Percentiles rank a stretch among this genome's conserved stretches.
These are phyloP conservation scores for Aphanomyces cochlioides DNA, from an alignment of 352 stramenopile genomes.

Conservation along the genomic window DNA sequence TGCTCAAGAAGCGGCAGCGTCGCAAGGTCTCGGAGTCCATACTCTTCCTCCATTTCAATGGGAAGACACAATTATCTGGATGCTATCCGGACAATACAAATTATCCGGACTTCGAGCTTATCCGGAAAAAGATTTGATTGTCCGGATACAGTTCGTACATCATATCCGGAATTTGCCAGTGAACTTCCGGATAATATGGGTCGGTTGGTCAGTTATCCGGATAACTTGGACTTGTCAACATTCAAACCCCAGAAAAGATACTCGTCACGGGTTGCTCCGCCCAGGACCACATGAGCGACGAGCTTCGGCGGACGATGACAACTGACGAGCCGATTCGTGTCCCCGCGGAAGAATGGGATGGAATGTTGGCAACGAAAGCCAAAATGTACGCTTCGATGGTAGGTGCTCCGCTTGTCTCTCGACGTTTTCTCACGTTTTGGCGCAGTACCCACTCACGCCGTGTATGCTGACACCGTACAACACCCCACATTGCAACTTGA, in stretches of 20 bases:
- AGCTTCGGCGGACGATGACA: constrained; percentile 15
- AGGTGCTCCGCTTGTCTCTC: background rate
- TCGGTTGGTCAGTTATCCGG: too few species aligned
- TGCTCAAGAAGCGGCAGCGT: constrained; percentile 74
- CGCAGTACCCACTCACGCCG: constrained; percentile 22
- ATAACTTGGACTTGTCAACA: too few species aligned
- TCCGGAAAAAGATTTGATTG: too few species aligned
- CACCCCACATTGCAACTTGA: constrained; percentile 25
- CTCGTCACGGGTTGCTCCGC: background rate
- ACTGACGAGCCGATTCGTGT: constrained; percentile 15
- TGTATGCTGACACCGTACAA: constrained; percentile 30
- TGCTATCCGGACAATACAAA: background rate
- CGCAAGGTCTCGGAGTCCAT: constrained; percentile 59
- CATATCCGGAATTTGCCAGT: too few species aligned
- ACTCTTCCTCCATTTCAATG: constrained; percentile 40
- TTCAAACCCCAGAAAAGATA: too few species aligned
- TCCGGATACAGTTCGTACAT: too few species aligned
- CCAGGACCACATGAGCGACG: background rate
- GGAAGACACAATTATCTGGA: too few species aligned
- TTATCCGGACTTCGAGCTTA: too few species aligned
- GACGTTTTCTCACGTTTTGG: background rate
- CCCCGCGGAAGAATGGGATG: constrained; percentile 25
- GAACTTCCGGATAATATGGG: background rate
- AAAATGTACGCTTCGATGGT: constrained; percentile 19
- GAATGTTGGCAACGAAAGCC: constrained; percentile 20